Evolutionary conservation across 2,329 filamentous ascomycete species (phyloP).

Genomic region (Aspergillus uvarum): DNA sequence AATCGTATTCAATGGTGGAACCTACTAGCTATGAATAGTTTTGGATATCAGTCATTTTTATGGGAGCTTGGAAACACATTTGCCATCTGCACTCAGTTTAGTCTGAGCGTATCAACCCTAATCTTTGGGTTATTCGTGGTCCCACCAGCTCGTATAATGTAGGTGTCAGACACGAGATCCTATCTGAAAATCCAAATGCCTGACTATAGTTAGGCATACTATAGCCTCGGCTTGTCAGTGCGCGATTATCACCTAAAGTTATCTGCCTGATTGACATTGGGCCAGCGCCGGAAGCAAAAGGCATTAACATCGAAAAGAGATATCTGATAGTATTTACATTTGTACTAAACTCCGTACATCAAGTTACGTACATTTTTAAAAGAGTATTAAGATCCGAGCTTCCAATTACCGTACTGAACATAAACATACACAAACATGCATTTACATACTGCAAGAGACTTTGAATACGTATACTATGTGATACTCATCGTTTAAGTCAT

Average conservation of each 20-base stretch:
- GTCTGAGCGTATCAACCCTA: background rate
- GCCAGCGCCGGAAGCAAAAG: background rate
- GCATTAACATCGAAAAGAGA: too few relatives aligned
- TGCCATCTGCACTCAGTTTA: background rate
- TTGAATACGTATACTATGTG: too few relatives aligned
- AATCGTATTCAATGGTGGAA: constrained; percentile 2
- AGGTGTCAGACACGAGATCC: background rate
- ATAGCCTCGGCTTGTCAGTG: background rate
- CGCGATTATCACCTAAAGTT: background rate
- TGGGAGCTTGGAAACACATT: background rate
- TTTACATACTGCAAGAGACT: too few relatives aligned
- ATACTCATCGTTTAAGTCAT: too few relatives aligned
- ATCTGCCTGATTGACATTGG: constrained; percentile 2
- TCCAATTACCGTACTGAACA: background rate
- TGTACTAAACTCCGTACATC: too few relatives aligned
- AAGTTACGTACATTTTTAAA: background rate
- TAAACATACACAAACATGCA: too few relatives aligned
- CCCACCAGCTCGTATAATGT: background rate
- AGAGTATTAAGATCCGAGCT: background rate
- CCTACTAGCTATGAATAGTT: background rate
- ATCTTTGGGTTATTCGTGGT: background rate
- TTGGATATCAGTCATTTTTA: background rate
- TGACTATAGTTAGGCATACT: background rate
- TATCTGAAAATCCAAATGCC: background rate
- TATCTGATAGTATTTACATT: too few relatives aligned